Evolutionary conservation across 139 green algal species (phyloP), one percentile per base, ranked within the genome.

Genomic region (Chlorella sp.): DNA sequence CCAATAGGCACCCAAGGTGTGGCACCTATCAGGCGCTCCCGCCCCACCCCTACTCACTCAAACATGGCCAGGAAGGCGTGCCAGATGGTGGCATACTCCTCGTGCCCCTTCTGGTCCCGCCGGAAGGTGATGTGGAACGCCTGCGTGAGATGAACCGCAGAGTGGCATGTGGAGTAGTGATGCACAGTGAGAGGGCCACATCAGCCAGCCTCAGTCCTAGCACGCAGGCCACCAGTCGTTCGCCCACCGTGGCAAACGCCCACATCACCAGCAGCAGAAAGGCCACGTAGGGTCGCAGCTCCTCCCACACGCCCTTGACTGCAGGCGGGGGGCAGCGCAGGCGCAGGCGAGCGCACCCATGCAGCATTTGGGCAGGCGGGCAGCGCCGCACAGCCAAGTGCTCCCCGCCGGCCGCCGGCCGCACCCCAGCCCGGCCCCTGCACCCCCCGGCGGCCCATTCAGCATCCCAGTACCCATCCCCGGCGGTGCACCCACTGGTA

Each of bases 41-140:
- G n/a, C n/a, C n/a, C n/a, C n/a, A n/a, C n/a, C 46, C 17, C 14
- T 17, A 55, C 46, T 55, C 46, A 55, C 60, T 78, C 60, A 40
- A 73, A 67, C 63, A 79, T 79, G 38, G 64, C 50, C 29, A 79
- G 62, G 48, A 79, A 63, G 2, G 63, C 67, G 40, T 67, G 73
- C n/a, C 53, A 17, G 38, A 79, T 73, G 73, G 8, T 67, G n/a
- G 14, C 14, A 29, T 66, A 79, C 21, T 73, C 63, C 73, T 71
- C 66, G 27, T 61, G 72, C 6, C 60, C 59, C n/a, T 79, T 62
- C 46, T 79, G 42, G 56, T 88, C 82, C 0, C 46, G 45, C 2
- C 79, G 50, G 60, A 90, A 87, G 6, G 84, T 60, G 58, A 86
- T 85, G 82, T 86, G 75, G 75, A 91, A 91, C 42, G 79, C 76